These are phyloP conservation scores for Marchantia polymorpha DNA, from an alignment of 225 moss, liverwort and hornwort genomes.

Conservation along the genomic window DNA sequence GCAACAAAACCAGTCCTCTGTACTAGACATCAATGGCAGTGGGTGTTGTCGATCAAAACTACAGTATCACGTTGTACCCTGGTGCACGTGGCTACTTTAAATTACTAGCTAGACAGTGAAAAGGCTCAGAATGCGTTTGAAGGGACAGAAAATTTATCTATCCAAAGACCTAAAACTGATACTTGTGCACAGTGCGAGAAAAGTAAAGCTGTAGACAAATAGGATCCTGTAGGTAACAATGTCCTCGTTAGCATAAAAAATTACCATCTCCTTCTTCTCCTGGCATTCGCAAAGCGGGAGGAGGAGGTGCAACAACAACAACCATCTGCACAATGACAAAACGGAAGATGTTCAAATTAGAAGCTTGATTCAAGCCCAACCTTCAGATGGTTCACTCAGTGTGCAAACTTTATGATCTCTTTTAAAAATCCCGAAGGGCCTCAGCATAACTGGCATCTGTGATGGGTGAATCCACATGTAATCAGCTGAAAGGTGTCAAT, in stretches of 20 bases:
- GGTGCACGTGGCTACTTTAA: no score
- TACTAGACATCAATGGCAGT: no score
- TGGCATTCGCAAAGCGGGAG: conserved; percentile 36
- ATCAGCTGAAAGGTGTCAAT: background rate
- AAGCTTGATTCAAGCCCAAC: background rate
- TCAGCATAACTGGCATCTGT: background rate
- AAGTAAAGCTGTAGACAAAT: no score
- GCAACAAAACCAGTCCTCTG: no score
- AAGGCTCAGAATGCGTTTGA: no score
- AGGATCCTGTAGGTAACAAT: background rate
- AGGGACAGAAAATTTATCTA: no score
- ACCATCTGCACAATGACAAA: conserved; percentile 46
- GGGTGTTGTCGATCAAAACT: no score
- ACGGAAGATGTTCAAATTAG: background rate
- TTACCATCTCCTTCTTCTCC: conserved; percentile 12
- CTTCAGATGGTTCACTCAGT: background rate
- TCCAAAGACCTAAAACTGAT: no score
- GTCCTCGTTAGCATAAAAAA: background rate
- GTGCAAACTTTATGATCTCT: background rate
- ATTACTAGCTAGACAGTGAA: no score
- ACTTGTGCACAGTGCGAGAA: no score
- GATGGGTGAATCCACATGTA: background rate
- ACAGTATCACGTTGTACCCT: no score
- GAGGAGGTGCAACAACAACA: conserved; percentile 60
- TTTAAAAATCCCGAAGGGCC: background rate